These are phyloP conservation scores for Backusella mclennaniae DNA, from an alignment of 192 early-diverging fungal species.

Conservation along the genomic window DNA sequence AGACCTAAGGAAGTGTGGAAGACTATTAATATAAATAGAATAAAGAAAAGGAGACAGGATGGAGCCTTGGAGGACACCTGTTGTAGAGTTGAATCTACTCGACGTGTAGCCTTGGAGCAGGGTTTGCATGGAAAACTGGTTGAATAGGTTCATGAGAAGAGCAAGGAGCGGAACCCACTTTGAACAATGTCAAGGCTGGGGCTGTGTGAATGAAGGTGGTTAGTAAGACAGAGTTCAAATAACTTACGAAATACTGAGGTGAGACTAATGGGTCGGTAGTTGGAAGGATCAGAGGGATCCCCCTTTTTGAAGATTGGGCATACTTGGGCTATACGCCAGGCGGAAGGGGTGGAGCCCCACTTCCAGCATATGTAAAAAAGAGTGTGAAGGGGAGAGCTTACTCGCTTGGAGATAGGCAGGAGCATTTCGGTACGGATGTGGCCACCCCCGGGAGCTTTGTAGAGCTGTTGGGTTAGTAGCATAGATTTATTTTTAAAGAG, in stretches of 20 bases:
- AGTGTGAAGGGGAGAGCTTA: background rate
- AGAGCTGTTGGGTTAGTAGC: too few species aligned
- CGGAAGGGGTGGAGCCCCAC: background rate
- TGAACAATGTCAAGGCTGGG: slow-evolving; percentile 19
- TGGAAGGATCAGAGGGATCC: background rate
- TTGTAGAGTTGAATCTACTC: background rate
- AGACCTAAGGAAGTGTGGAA: background rate
- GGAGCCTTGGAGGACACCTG: slow-evolving; percentile 20
- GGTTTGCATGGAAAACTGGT: background rate
- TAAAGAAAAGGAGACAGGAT: slow-evolving; percentile 22
- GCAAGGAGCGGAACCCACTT: slow-evolving; percentile 13
- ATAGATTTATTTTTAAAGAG: too few species aligned
- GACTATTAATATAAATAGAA: slow-evolving; percentile 18
- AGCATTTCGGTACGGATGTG: background rate
- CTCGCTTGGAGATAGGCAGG: background rate
- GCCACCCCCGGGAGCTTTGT: background rate
- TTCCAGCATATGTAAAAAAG: background rate
- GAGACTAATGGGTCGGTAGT: slow-evolving; percentile 18
- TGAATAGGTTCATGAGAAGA: too few species aligned
- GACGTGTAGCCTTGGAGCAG: background rate
- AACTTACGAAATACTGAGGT: slow-evolving; percentile 17
- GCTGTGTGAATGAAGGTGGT: background rate
- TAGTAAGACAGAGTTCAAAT: slow-evolving; percentile 8
- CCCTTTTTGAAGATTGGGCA: background rate
- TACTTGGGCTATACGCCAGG: background rate